Conservation (phyloP, 148 eudicot species). For the Polygonum aviculare region DNA sequence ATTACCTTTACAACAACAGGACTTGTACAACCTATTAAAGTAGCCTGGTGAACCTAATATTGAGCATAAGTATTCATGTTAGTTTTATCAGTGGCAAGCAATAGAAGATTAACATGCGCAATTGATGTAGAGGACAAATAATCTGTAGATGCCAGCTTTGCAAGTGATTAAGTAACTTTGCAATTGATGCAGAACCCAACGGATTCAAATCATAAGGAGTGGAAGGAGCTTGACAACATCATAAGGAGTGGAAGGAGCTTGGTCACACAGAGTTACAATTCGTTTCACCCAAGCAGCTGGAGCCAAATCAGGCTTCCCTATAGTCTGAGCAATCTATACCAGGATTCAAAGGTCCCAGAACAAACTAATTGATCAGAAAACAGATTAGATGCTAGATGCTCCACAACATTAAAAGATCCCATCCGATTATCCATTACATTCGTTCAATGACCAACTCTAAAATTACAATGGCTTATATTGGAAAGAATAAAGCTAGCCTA, state of each 20-base stretch:
- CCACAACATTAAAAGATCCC: background rate
- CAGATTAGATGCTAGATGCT: background rate
- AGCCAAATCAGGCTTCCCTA: conserved; percentile 97
- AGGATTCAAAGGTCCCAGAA: conserved; percentile 12
- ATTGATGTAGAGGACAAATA: background rate
- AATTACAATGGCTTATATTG: background rate
- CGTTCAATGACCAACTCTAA: background rate
- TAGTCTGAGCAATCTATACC: conserved; percentile 68
- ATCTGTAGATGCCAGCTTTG: background rate
- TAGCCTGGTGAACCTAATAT: conserved; percentile 81
- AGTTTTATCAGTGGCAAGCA: background rate
- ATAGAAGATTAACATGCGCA: background rate
- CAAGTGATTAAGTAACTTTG: conserved; percentile 48
- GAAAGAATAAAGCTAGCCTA: background rate
- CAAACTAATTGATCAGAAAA: background rate
- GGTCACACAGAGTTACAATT: conserved; percentile 92
- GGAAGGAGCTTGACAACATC: conserved; percentile 37
- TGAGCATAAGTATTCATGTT: background rate
- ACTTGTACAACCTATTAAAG: conserved; percentile 49
- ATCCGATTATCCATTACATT: background rate
- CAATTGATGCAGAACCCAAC: conserved; percentile 97
- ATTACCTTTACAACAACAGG: conserved; percentile 90
- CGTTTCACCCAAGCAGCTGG: conserved; percentile 93
- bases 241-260: conserved; percentile 78
- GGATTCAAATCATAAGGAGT: too few species aligned